These are phyloP conservation scores for Metschnikowia colocasiae DNA, from an alignment of 805 yeast species.

Conservation along the genomic window DNA sequence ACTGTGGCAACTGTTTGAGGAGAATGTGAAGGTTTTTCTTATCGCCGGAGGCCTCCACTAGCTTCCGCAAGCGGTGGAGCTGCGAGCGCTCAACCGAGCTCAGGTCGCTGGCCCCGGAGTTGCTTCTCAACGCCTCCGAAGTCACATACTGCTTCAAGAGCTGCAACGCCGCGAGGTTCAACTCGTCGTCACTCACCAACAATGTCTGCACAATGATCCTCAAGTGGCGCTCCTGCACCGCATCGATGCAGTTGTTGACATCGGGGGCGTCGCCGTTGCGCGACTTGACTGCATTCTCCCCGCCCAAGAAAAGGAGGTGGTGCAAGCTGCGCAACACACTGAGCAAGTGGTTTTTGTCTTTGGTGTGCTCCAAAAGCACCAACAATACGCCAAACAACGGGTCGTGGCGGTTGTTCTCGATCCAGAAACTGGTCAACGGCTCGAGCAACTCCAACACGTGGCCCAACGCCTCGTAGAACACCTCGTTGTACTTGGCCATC, in stretches of 20 bases:
- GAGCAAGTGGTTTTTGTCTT: constrained; percentile 68
- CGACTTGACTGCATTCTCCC: constrained; percentile 14
- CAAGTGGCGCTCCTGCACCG: constrained; percentile 37
- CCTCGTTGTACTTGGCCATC: constrained; percentile 25
- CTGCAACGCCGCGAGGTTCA: constrained; percentile 69
- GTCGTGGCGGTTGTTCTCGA: constrained; percentile 71
- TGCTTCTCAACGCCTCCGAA: constrained; percentile 49
- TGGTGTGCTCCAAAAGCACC: constrained; percentile 44
- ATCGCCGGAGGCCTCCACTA: constrained; percentile 48
- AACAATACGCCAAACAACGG: constrained; percentile 58
- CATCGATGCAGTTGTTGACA: constrained; percentile 39
- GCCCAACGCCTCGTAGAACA: constrained; percentile 55
- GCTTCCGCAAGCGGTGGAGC: constrained; percentile 41
- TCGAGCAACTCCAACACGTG: constrained; percentile 80
- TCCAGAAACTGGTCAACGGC: constrained; percentile 74
- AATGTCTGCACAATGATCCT: constrained; percentile 56
- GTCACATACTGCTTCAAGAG: constrained; percentile 76
- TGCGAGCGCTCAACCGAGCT: constrained; percentile 31
- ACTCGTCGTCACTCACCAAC: constrained; percentile 66
- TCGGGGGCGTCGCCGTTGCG: constrained; percentile 22
- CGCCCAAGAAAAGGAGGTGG: constrained; percentile 57
- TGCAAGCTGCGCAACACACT: constrained; percentile 73
- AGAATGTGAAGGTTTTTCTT: constrained; percentile 49
- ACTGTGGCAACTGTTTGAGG: constrained; percentile 57
- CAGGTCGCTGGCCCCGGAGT: constrained; percentile 18